phyloP scores from a whole-genome alignment of 2,329 filamentous ascomycete species.

The Pseudohalonectria lignicola region DNA sequence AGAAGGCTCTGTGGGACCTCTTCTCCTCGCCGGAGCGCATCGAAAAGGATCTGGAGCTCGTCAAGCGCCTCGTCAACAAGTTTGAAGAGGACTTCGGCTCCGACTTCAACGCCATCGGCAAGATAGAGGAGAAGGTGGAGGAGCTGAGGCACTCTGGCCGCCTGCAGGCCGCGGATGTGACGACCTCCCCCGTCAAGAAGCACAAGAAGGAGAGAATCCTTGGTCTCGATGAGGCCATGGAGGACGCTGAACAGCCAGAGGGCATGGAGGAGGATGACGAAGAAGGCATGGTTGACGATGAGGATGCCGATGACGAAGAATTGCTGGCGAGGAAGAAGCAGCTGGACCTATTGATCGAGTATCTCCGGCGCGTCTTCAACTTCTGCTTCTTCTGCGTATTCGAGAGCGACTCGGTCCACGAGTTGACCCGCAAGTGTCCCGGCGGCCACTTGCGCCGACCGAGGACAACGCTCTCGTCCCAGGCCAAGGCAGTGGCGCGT shows the following conservation, averaged over 20 bases:
- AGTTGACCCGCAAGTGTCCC: conserved; percentile 89
- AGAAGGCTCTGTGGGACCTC: conserved; percentile 94
- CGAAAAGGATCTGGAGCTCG: conserved; percentile 77
- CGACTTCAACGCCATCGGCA: conserved; percentile 64
- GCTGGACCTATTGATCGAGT: conserved; percentile 90
- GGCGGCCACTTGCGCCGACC: conserved; percentile 94
- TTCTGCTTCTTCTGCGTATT: conserved; percentile 99
- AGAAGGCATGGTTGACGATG: conserved; percentile 67
- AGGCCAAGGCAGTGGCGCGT: conserved; percentile 73
- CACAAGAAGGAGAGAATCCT: conserved; percentile 49
- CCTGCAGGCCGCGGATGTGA: conserved; percentile 51
- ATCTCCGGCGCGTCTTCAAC: conserved; percentile 90
- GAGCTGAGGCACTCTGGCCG: conserved; percentile 65
- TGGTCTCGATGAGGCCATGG: conserved; percentile 49
- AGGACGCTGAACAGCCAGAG: conserved; percentile 53
- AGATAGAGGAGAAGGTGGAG: conserved; percentile 80
- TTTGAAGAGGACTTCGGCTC: conserved; percentile 76
- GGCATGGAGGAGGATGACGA: conserved; percentile 72
- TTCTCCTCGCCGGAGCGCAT: conserved; percentile 92
- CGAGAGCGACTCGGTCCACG: conserved; percentile 93
- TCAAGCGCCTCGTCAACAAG: conserved; percentile 70
- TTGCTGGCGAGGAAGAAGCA: conserved; percentile 91
- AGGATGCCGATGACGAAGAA: conserved; percentile 81
- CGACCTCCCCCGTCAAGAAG: conserved; percentile 41
- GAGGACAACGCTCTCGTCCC: conserved; percentile 69